A percentile compares a stretch with the other conserved stretches of the same genome.
phyloP scores from a whole-genome alignment of 768 basidiomycete genomes.

The Kwoniella europaea region DNA sequence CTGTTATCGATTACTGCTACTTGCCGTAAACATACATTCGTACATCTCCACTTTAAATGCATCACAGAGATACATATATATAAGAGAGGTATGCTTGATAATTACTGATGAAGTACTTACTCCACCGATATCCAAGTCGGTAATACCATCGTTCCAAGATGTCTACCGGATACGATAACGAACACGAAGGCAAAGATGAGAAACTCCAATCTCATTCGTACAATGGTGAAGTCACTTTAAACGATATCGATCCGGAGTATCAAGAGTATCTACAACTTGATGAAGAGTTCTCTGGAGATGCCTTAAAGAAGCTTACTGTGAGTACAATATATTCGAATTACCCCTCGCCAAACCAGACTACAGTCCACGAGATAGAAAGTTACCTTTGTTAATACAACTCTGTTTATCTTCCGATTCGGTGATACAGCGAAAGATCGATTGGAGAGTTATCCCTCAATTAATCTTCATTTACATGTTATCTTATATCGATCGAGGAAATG shows the following conservation, averaged over 20 bases:
- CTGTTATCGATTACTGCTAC: background rate
- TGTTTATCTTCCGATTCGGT: background rate
- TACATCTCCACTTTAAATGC: background rate
- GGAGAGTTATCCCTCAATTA: constrained; percentile 33
- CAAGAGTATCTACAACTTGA: constrained; percentile 30
- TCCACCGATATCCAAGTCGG: too few relatives aligned
- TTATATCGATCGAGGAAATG: constrained; percentile 46
- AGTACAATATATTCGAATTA: constrained; percentile 9
- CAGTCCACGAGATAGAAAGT: background rate
- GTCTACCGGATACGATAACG: background rate
- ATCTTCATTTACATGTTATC: constrained; percentile 45
- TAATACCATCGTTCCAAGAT: too few relatives aligned
- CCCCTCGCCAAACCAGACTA: background rate
- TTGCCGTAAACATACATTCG: background rate
- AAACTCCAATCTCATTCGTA: constrained; percentile 1
- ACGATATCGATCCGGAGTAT: constrained; percentile 28
- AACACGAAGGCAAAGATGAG: constrained; percentile 4
- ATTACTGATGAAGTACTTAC: too few relatives aligned
- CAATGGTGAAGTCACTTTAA: background rate
- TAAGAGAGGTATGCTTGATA: too few relatives aligned
- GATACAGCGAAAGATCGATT: constrained; percentile 33
- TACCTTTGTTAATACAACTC: background rate
- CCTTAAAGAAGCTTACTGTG: constrained; percentile 37
- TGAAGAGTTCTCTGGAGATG: constrained; percentile 33
- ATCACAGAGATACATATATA: too few relatives aligned